Conservation (phyloP, 305 asterid species). For the Solanum hybrid region DNA sequence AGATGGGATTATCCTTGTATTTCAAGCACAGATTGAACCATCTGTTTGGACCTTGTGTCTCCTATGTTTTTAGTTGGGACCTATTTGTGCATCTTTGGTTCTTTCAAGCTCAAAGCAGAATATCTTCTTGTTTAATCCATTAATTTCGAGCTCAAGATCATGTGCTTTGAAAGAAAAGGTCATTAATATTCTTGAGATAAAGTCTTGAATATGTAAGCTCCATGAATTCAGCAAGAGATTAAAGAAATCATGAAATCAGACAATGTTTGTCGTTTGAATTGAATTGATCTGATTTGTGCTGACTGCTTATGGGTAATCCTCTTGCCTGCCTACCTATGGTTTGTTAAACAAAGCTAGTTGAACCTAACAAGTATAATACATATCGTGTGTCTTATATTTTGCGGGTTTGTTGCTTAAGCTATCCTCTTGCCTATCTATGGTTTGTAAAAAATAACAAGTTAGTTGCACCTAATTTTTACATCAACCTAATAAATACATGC, state of each 20-base stretch:
- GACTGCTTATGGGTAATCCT: background rate
- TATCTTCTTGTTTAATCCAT: background rate
- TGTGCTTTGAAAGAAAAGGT: background rate
- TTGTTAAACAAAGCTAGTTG: background rate
- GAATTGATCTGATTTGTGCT: background rate
- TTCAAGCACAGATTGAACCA: background rate
- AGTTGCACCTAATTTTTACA: background rate
- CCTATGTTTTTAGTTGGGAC: background rate
- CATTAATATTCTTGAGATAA: background rate
- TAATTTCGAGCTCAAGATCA: background rate
- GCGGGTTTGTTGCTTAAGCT: background rate
- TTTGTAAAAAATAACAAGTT: background rate
- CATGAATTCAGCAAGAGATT: background rate
- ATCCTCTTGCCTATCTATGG: background rate
- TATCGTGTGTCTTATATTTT: background rate
- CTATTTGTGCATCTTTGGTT: background rate
- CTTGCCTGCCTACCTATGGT: background rate
- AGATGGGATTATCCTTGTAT: conserved; percentile 43
- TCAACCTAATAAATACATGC: background rate
- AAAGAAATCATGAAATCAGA: background rate
- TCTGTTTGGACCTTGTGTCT: background rate
- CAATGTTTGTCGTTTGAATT: background rate
- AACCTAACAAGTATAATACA: background rate
- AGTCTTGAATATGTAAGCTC: background rate
- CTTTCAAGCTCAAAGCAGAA: background rate